Evolutionary conservation across 305 asterid genomes (phyloP), one percentile per base, ranked within the genome.

Genomic region (Fraxinus platypoda): DNA sequence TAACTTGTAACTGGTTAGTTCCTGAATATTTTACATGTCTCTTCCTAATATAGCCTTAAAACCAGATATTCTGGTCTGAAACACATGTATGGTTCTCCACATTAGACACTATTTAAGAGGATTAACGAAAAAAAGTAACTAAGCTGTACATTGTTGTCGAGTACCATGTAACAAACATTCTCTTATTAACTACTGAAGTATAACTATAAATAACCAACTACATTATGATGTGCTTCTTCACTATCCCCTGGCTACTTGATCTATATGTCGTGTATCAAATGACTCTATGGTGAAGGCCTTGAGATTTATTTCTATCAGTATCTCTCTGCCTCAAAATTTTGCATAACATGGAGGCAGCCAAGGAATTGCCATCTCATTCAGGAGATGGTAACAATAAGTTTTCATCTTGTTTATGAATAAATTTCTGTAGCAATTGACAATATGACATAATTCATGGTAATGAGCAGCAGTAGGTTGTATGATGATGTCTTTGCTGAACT

Each of bases 1-100:
- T 84, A 80, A 80, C 78, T 75, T 80, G 80, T 81, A 13, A 79
- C 75, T 78, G 80, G 77, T 64, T 81, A 41, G 78, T 66, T 74
- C 76, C 84, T 52, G 87, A 52, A 62, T 82, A 85, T 79, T 83
- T 76, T 81, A 87, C 75, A 57, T 11, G 49, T 77, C 49, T 79
- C 81, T 80, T 84, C 83, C 86, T 86, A 84, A 34, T 52, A 52
- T 80, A 72, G 81, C 46, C 87, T 90, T 86, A 87, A 86, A 82
- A 41, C 75, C 84, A 81, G 79, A 85, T 87, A 80, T 77, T 87
- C 64, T 62, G 21, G 88, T 89, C 88, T 87, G 74, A 79, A 81
- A 86, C 71, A 86, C 71, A 25, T 3, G 71, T 23, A 23, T 23
- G 33, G 75, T 12, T 70, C 75, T 13, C 75, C 25, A 5, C 23